Base-by-base conservation (phyloP, 768 basidiomycete genomes). In the Pisolithus microcarpus region DNA sequence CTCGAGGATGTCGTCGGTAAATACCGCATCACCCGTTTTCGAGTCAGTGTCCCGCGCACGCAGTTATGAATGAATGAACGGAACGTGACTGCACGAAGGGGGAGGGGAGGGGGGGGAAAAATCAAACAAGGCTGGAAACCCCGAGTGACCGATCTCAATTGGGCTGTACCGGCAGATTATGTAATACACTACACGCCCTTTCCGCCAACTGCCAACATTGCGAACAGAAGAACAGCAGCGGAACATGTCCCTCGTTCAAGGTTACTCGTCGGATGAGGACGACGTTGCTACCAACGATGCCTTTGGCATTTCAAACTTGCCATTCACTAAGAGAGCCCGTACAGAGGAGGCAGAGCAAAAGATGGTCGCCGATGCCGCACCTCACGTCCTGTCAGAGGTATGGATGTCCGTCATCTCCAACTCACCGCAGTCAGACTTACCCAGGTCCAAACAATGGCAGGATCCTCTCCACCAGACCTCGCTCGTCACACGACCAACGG, bases 361-460 rank as follows among this genome's bases (percentile, higher is more conserved):
- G 30, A 40, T 60, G 31, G 51, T 62, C 54, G 58, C 62, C 50
- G 60, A 79, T 42, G 79, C 91, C 46, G 93, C 93, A 46, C 93
- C 93, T n/a, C 78, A 93, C 73, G 91, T 95, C 38, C 75, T 95
- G 46, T 75, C 86, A 55, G 90, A 94, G 73, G 91, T 91, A 52
- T 43, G 78, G 65, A 42, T 54, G 51, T 34, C 40, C 48, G 39
- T 26, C 48, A 51, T 53, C 56, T 40, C 39, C 39, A 40, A 21
- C 13, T 3, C 10, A 28, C 47, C 40, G 16, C 42, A 24, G 52
- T 34, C 49, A 59, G 42, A 16, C 47, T 52, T 48, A 37, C 45
- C 30, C 56, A 42, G 26, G 52, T 24, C 16, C 31, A n/a, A 13
- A 26, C 15, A 36, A n/a, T 13, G n/a, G 28, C 61, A 94, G 91